Conservation (phyloP, 169 alveolate species). For the Plasmodium adleri region DNA sequence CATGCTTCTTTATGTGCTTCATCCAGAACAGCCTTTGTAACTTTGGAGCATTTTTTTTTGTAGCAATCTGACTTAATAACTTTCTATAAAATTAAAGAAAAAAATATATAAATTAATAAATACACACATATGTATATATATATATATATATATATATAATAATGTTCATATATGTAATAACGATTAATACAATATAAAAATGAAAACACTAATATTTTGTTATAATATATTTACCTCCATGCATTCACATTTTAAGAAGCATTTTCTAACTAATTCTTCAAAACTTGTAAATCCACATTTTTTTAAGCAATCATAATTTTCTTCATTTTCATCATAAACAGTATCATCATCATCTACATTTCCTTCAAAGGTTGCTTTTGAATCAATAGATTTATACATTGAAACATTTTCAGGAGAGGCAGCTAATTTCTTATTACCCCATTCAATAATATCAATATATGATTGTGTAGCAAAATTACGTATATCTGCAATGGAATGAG, state of each 20-base stretch:
- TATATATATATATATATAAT: no score
- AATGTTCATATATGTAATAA: no score
- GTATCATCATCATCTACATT: conserved; percentile 79
- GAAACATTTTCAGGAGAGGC: conserved; percentile 78
- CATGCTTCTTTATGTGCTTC: conserved; percentile 76
- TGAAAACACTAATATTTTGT: no score
- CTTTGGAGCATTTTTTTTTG: conserved; percentile 64
- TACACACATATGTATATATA: neutral
- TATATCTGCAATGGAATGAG: conserved; percentile 87
- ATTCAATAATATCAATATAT: conserved; percentile 88
- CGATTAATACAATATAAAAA: no score
- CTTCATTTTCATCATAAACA: conserved; percentile 83
- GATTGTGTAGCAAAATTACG: conserved; percentile 89
- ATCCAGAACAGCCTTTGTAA: conserved; percentile 66
- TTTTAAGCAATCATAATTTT: conserved; percentile 83
- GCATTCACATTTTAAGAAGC: conserved; percentile 85
- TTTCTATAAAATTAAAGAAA: conserved; percentile 44
- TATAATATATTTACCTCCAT: conserved; percentile 77
- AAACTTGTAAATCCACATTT: conserved; percentile 83
- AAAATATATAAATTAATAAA: neutral
- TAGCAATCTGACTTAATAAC: conserved; percentile 59
- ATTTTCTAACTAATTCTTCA: conserved; percentile 81
- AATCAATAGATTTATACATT: conserved; percentile 80
- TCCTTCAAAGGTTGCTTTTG: conserved; percentile 80
- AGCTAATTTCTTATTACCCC: conserved; percentile 90